phyloP scores from a whole-genome alignment of 2,329 filamentous ascomycete species.

The Aspergillus sergii region DNA sequence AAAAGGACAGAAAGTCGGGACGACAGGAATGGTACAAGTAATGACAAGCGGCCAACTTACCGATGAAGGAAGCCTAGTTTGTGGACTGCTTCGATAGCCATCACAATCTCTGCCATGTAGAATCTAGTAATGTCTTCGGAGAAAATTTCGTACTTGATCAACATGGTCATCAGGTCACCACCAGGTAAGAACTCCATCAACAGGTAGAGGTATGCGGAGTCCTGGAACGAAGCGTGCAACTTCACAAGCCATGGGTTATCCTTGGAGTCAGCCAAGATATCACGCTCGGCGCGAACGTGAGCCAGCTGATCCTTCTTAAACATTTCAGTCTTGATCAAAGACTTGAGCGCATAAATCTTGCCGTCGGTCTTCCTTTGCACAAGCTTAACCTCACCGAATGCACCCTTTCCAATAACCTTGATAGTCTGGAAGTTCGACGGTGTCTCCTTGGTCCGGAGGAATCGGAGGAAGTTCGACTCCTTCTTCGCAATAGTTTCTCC shows the following conservation, averaged over 20 bases:
- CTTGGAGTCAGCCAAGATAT: constrained; percentile 92
- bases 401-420: constrained; percentile 98
- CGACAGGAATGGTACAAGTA: not conserved
- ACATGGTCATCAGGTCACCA: constrained; percentile 99
- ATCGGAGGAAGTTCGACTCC: constrained; percentile 90
- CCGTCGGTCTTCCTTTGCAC: constrained; percentile 95
- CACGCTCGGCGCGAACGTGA: constrained; percentile 94
- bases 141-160: constrained; percentile 99
- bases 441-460: constrained; percentile 88
- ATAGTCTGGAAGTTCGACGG: constrained; percentile 94
- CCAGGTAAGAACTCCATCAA: constrained; percentile 99
- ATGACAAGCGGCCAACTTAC: constrained; percentile 55
- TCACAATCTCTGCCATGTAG: constrained; percentile 97
- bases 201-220: constrained; percentile 95
- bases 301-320: constrained; percentile 99
- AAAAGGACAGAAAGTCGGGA: not conserved
- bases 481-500: constrained; percentile 82
- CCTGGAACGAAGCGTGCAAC: constrained; percentile 97
- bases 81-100: constrained; percentile 98
- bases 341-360: constrained; percentile 98
- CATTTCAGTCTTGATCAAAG: constrained; percentile 98
- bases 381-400: constrained; percentile 96
- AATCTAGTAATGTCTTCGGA: constrained; percentile 98
- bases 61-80: constrained; percentile 98
- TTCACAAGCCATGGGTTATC: constrained; percentile 99